Conservation (phyloP, 108 stramenopile species). For the Aurantiochytrium sp. region DNA sequence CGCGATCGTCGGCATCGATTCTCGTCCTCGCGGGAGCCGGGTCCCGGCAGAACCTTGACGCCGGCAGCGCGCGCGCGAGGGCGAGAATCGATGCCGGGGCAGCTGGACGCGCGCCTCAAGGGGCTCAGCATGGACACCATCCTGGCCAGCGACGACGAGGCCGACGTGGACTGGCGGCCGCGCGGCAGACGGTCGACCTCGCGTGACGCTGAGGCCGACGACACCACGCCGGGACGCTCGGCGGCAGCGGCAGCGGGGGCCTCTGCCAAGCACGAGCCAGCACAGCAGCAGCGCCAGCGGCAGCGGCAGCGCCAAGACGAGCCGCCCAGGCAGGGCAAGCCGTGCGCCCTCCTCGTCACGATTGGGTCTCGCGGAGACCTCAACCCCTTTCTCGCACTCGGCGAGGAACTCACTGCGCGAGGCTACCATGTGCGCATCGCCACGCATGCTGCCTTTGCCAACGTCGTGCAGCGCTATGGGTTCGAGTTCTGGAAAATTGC, state of each 20-base stretch:
- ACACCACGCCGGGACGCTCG: background rate
- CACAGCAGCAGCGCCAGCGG: background rate
- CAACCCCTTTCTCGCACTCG: background rate
- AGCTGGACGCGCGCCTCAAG: too few species aligned
- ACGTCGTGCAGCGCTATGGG: background rate
- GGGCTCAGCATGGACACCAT: too few species aligned
- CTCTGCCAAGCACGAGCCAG: background rate
- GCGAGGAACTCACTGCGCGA: background rate
- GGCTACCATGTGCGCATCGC: conserved; percentile 2
- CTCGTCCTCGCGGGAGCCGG: too few species aligned
- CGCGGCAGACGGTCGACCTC: too few species aligned
- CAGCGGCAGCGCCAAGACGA: background rate
- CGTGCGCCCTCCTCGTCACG: background rate
- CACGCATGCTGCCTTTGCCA: background rate
- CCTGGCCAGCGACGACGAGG: too few species aligned
- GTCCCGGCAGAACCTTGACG: too few species aligned
- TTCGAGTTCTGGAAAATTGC: conserved; percentile 11
- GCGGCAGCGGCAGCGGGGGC: background rate
- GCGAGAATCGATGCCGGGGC: too few species aligned
- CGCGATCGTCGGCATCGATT: too few species aligned
- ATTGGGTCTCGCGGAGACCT: conserved; percentile 4
- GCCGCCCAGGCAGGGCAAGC: too few species aligned
- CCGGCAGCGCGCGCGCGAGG: too few species aligned
- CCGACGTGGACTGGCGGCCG: too few species aligned
- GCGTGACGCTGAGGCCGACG: too few species aligned